Percentiles rank a stretch among this genome's conserved stretches.
Conservation (phyloP, 306 rosid species). For the Cucurbita maxima region DNA sequence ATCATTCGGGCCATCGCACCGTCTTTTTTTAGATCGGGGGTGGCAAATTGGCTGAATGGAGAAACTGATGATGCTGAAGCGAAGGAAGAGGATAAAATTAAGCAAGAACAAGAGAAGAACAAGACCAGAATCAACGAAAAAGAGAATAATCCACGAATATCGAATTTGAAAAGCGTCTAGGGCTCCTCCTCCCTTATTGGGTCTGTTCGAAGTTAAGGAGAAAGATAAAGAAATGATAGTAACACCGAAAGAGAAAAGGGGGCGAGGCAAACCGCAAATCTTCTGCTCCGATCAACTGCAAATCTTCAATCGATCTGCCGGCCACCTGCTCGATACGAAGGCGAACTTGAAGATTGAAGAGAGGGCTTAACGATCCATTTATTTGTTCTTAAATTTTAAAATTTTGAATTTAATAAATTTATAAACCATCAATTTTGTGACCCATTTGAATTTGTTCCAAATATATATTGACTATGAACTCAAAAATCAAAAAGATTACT, state of each 20-base stretch:
- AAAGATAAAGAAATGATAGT: background rate
- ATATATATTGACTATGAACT: no score
- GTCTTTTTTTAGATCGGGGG: background rate
- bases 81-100: background rate
- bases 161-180: background rate
- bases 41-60: background rate
- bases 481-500: no score
- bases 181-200: background rate
- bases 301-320: background rate
- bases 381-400: no score
- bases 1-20: no score
- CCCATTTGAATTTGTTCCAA: no score
- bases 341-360: background rate
- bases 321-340: background rate
- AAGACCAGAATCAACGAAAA: background rate
- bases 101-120: background rate
- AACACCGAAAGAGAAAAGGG: background rate
- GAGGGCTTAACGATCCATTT: background rate
- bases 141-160: background rate
- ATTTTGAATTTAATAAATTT: no score
- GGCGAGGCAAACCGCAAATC: background rate
- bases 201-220: background rate
- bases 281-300: background rate
- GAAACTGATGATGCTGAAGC: background rate
- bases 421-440: no score